Percentiles rank a stretch among this genome's conserved stretches.
Conservation (phyloP, 2,329 filamentous ascomycete species). For the Fonsecaea erecta region DNA sequence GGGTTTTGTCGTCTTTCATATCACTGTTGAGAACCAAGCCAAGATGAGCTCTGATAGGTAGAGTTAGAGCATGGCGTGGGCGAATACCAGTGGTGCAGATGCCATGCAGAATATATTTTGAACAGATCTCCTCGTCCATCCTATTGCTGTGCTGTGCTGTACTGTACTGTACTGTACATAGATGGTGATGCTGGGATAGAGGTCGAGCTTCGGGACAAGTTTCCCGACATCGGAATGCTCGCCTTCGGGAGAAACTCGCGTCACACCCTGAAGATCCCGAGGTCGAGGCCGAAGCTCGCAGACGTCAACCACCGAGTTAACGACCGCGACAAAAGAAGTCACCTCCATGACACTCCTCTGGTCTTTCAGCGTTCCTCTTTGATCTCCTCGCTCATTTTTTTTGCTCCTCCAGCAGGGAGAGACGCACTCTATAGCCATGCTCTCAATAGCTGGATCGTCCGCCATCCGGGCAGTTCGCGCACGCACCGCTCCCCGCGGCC, state of each 20-base stretch:
- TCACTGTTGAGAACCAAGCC: neutral
- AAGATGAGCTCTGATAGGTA: neutral
- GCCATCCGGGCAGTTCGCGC: constrained; percentile 51
- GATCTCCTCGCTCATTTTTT: neutral
- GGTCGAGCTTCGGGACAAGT: neutral
- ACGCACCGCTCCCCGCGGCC: constrained; percentile 50
- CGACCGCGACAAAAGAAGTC: neutral
- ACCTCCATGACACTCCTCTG: neutral
- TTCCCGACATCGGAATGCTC: neutral
- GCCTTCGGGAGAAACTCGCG: neutral
- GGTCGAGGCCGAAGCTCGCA: neutral
- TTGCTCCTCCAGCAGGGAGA: constrained; percentile 3
- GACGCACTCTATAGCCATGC: constrained; percentile 23
- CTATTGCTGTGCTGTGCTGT: neutral
- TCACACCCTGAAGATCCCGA: constrained; percentile 1
- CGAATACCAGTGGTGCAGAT: neutral
- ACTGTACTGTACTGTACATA: no score
- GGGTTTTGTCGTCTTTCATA: neutral
- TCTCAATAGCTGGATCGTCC: constrained; percentile 40
- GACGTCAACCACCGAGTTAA: constrained; percentile 17
- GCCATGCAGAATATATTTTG: neutral
- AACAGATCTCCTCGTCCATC: neutral
- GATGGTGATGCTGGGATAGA: neutral
- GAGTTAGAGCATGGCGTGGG: neutral
- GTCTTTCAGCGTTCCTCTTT: neutral